phyloP scores from a whole-genome alignment of 2,329 filamentous ascomycete genomes.

The Xylaria sp. region DNA sequence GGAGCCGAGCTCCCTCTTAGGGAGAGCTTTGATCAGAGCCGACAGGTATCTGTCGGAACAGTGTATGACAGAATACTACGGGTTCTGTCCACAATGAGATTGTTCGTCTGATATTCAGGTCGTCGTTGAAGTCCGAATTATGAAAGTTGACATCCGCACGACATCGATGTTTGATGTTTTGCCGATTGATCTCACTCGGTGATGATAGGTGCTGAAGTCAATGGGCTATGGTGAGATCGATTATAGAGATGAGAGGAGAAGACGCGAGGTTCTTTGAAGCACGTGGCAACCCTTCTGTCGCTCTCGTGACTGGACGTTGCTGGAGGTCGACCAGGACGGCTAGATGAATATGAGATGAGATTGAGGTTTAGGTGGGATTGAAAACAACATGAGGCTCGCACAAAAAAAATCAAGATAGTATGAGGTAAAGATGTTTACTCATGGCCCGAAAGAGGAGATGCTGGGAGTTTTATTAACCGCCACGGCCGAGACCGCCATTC shows the following conservation, averaged over 20 bases:
- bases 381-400: conserved; percentile 32
- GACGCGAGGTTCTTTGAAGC: conserved; percentile 14
- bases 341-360: conserved; percentile 16
- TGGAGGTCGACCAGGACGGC: conserved; percentile 17
- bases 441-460: conserved; percentile 34
- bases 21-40: conserved; percentile 39
- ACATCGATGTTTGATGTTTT: conserved; percentile 32
- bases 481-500: conserved; percentile 33
- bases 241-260: conserved; percentile 17
- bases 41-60: conserved; percentile 32
- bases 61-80: conserved; percentile 37
- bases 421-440: conserved; percentile 33
- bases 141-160: conserved; percentile 51
- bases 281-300: conserved; percentile 5
- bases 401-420: neutral
- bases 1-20: conserved; percentile 36
- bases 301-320: conserved; percentile 15
- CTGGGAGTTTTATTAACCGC: conserved; percentile 39
- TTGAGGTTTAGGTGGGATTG: conserved; percentile 35
- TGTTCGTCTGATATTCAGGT: conserved; percentile 45
- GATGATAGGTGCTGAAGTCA: conserved; percentile 3
- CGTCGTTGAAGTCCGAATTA: conserved; percentile 48
- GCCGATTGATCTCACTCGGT: conserved; percentile 17
- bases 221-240: conserved; percentile 20
- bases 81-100: conserved; percentile 35